Evolutionary conservation across 768 basidiomycete genomes (phyloP).

Genomic region (Solioccasus polychromus): DNA sequence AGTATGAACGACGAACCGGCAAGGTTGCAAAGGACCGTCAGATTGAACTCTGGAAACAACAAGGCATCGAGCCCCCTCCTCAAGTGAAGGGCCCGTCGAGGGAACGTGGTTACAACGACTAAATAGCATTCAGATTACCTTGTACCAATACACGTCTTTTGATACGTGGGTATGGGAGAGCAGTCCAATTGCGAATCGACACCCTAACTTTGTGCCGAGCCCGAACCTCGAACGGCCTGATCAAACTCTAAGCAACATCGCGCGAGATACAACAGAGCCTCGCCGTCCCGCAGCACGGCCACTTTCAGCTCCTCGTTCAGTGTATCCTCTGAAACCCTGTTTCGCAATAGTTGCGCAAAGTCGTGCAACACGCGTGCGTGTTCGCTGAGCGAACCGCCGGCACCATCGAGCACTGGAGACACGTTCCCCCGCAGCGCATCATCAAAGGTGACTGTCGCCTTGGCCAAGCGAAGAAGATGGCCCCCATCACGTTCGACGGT

Average conservation of each 20-base stretch:
- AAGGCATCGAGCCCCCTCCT: slow-evolving; percentile 49
- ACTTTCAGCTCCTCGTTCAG: slow-evolving; percentile 15
- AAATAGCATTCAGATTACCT: slow-evolving; percentile 13
- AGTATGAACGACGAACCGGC: slow-evolving; percentile 62
- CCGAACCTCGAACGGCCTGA: slow-evolving; percentile 11
- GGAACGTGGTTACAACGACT: slow-evolving; percentile 63
- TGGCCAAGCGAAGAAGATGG: slow-evolving; percentile 17
- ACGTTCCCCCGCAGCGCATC: slow-evolving; percentile 9
- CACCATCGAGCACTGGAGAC: background rate
- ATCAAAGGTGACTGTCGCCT: slow-evolving; percentile 18
- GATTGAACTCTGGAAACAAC: slow-evolving; percentile 66
- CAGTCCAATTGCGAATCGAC: background rate
- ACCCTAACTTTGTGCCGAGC: background rate
- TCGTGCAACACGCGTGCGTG: slow-evolving; percentile 13
- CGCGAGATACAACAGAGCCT: slow-evolving; percentile 18
- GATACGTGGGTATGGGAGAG: background rate
- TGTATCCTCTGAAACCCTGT: slow-evolving; percentile 7
- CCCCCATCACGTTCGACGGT: slow-evolving; percentile 26
- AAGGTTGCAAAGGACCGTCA: slow-evolving; percentile 72
- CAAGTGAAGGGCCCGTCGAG: slow-evolving; percentile 30
- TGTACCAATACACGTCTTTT: slow-evolving; percentile 4
- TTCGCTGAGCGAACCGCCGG: background rate
- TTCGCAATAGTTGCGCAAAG: slow-evolving; percentile 14
- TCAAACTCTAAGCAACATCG: slow-evolving; percentile 21
- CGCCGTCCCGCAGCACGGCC: slow-evolving; percentile 24